A percentile compares a stretch with the other conserved stretches of the same genome.
Evolutionary conservation across 306 rosid species (phyloP).

Genomic region (Castanea crenata): DNA sequence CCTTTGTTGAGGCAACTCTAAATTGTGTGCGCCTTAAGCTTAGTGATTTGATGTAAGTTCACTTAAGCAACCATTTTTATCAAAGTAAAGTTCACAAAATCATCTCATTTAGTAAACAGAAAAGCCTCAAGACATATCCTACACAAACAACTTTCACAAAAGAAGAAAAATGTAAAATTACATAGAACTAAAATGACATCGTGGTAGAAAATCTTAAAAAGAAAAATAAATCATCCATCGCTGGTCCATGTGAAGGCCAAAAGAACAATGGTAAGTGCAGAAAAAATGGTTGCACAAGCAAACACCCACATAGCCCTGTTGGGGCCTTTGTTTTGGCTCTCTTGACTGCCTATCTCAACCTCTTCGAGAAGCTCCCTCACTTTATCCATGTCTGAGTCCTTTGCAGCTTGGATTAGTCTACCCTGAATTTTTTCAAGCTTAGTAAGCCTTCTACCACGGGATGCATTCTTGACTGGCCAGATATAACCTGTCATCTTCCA

Average conservation of each 20-base stretch:
- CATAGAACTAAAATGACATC: too few species aligned
- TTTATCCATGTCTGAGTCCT: slow-evolving; percentile 73
- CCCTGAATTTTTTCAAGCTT: slow-evolving; percentile 73
- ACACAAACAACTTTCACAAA: too few species aligned
- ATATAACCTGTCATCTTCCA: slow-evolving; percentile 91
- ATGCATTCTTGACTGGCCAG: slow-evolving; percentile 51
- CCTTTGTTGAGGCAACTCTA: too few species aligned
- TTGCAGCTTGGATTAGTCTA: slow-evolving; percentile 74
- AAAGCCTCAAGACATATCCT: too few species aligned
- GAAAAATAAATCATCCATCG: slow-evolving; percentile 44
- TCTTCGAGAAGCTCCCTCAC: slow-evolving; percentile 81
- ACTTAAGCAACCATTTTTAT: too few species aligned
- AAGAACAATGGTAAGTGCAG: slow-evolving; percentile 59
- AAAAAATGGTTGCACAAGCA: slow-evolving; percentile 41
- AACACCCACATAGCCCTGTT: slow-evolving; percentile 44
- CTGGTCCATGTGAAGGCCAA: slow-evolving; percentile 70
- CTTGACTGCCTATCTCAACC: slow-evolving; percentile 53
- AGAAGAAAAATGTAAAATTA: too few species aligned
- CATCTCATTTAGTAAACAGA: too few species aligned
- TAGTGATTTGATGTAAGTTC: too few species aligned
- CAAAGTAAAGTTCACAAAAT: too few species aligned
- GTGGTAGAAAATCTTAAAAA: too few species aligned
- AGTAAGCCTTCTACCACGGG: slow-evolving; percentile 30
- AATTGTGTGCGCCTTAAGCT: too few species aligned
- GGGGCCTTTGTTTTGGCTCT: slow-evolving; percentile 33